phyloP scores from a whole-genome alignment of 306 rosid species.

The Dalbergia cochinchinensis region DNA sequence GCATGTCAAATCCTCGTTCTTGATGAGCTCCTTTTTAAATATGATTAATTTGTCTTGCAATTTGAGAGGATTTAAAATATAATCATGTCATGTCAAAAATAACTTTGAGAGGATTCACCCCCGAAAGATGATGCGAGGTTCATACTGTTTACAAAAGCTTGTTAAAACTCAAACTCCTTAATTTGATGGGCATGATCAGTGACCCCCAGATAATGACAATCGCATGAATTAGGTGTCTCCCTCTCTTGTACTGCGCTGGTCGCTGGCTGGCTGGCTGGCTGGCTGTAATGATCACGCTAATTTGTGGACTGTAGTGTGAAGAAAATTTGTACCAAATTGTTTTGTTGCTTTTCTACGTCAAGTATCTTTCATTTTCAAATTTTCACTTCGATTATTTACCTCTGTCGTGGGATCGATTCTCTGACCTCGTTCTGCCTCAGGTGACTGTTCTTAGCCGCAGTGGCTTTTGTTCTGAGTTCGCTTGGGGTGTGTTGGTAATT shows the following conservation, averaged over 20 bases:
- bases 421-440: slow-evolving; percentile 37
- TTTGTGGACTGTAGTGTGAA: neutral
- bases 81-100: no score
- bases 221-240: neutral
- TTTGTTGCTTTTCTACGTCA: slow-evolving; percentile 22
- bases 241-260: neutral
- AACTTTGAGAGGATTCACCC: no score
- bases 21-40: no score
- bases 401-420: neutral
- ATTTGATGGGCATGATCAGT: no score
- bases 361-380: slow-evolving; percentile 33
- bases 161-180: no score
- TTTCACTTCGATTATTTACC: neutral
- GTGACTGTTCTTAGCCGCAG: neutral
- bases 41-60: no score
- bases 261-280: no score
- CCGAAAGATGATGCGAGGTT: no score
- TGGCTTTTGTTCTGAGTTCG: neutral
- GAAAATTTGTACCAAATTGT: slow-evolving; percentile 1
- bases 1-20: no score
- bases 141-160: no score
- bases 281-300: neutral
- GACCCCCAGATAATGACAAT: neutral
- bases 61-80: no score
- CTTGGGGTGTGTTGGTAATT: no score